Conservation (phyloP, 1,139 yeast species). For the Suhomyces yuchorum region DNA sequence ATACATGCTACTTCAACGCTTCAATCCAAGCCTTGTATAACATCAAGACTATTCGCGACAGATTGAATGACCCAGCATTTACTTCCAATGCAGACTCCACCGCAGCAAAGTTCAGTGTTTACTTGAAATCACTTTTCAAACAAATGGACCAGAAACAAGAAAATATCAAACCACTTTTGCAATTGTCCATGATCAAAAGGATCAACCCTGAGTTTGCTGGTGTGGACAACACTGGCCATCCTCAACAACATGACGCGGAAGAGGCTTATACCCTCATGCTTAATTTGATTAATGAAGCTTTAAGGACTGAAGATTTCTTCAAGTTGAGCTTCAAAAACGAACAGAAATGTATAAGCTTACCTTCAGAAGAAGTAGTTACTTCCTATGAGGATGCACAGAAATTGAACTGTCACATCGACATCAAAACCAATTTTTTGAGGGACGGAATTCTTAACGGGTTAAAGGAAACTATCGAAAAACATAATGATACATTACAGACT, state of each 20-base stretch:
- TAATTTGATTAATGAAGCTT: slow-evolving; percentile 52
- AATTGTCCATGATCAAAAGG: slow-evolving; percentile 63
- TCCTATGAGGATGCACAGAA: slow-evolving; percentile 62
- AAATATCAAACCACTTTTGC: slow-evolving; percentile 51
- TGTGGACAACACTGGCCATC: slow-evolving; percentile 64
- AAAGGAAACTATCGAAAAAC: slow-evolving; percentile 75
- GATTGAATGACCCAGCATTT: slow-evolving; percentile 23
- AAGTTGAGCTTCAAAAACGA: slow-evolving; percentile 63
- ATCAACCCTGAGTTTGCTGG: slow-evolving; percentile 90
- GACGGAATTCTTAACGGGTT: slow-evolving; percentile 81
- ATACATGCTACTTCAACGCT: slow-evolving; percentile 92
- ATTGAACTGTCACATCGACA: slow-evolving; percentile 84
- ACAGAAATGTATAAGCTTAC: slow-evolving; percentile 60
- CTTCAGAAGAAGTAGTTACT: slow-evolving; percentile 53
- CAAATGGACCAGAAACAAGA: slow-evolving; percentile 51
- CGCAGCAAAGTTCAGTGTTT: slow-evolving; percentile 31
- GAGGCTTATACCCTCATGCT: slow-evolving; percentile 87
- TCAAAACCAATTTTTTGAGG: slow-evolving; percentile 81
- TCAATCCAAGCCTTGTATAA: slow-evolving; percentile 79
- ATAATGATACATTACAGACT: slow-evolving; percentile 66
- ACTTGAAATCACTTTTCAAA: slow-evolving; percentile 46
- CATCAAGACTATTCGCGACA: slow-evolving; percentile 57
- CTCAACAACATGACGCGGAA: slow-evolving; percentile 97
- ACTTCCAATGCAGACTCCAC: slow-evolving; percentile 53
- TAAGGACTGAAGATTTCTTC: slow-evolving; percentile 57